Evolutionary conservation across 139 green algal species (phyloP), one percentile per base, ranked within the genome.

Genomic region (Haematococcus lacustris): DNA sequence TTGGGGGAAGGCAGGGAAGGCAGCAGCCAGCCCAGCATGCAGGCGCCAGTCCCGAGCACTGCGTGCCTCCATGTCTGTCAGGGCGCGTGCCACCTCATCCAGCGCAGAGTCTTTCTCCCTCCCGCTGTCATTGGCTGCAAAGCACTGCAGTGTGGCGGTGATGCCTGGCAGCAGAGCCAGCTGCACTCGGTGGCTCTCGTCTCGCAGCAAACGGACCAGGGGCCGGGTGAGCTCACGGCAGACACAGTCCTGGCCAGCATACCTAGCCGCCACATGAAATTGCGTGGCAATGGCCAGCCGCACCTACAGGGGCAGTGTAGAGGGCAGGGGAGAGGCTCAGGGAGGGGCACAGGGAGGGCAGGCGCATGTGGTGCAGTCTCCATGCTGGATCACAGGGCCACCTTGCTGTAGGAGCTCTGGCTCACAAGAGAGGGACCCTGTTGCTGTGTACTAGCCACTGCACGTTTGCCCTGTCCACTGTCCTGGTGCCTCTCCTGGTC

Each of bases 131-230:
- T 74, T 35, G 9, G 30, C 3, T 4, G 35, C 13, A 3, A 74
- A 63, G 21, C 30, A 41, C 66, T 51, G 70, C 65, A 87, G 41
- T 38, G 67, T 72, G 23, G 35, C 7, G 60, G 60, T 78, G 35
- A 85, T 62, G 3, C 26, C 68, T 17, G 62, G 71, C 66, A 88
- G 63, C 74, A 87, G 33, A 3, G 73, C 78, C 1, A 39, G 66
- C 64, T 79, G 62, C 41, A 91, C 86, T 4, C 68, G 70, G 35
- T 40, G 59, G 43, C 47, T 71, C 37, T 80, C 78, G 53, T 89
- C 86, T 2, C 76, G 76, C 73, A 91, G 67, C 78, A 89, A 69
- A 17, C 63, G 40, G 28, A 78, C 69, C 71, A 85, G 71, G 38
- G 82, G 80, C 70, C 78, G 70, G 6, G 74, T 84, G 64, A 90